phyloP scores from a whole-genome alignment of 2,329 filamentous ascomycete genomes.

The Beauveria asiatica region DNA sequence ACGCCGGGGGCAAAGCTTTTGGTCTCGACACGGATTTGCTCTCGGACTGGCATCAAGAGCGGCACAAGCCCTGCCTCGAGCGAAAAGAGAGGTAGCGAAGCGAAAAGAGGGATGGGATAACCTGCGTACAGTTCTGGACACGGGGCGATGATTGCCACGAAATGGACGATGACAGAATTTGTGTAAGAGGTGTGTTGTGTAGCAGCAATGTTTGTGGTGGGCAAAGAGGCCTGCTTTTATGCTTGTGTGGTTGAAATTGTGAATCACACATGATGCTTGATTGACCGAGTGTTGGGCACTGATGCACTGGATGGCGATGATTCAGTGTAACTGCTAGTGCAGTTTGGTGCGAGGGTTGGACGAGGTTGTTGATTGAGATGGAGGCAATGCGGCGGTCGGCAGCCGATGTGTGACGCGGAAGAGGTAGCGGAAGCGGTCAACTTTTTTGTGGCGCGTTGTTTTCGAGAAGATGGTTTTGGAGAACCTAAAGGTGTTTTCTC shows the following conservation, averaged over 20 bases:
- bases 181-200: neutral
- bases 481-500: too few relatives aligned
- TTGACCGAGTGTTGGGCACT: neutral
- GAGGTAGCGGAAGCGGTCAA: neutral
- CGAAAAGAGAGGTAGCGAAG: neutral
- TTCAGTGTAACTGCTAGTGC: neutral
- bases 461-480: neutral
- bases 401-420: neutral
- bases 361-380: neutral
- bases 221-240: neutral
- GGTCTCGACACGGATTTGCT: conserved; percentile 16
- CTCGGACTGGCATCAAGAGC: conserved; percentile 17
- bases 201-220: neutral
- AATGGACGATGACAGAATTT: neutral
- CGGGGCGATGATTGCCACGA: neutral
- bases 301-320: neutral
- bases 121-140: neutral
- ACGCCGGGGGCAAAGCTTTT: conserved; percentile 16
- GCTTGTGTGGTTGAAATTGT: neutral
- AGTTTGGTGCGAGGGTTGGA: neutral
- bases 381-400: neutral
- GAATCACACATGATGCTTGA: neutral
- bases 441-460: neutral
- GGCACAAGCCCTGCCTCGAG: neutral
- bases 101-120: fast-evolving